Evolutionary conservation across 2,329 filamentous ascomycete genomes (phyloP), one percentile per base, ranked within the genome.

Genomic region (Talaromyces albobiverticillius): DNA sequence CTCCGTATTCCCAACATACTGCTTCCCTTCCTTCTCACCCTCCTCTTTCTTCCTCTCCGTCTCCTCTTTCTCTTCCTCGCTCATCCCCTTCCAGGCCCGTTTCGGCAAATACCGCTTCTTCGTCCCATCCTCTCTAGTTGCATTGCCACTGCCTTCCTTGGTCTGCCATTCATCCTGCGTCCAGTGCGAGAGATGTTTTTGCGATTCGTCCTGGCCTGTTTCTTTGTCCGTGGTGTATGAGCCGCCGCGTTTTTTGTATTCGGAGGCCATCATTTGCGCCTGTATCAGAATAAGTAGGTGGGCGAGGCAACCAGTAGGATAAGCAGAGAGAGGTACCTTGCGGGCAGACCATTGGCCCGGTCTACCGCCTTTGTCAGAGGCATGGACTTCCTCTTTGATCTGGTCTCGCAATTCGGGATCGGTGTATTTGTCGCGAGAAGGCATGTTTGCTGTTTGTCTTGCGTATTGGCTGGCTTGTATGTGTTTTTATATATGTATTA

Each of bases 81-180:
- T 71, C 75, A 79, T 74, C 46, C 74, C 61, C 61, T 79, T 74
- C 76, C 75, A 78, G 1, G 75, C 76, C 57, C 76, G 72, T 62
- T 77, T 77, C 1, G 76, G 74, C 43, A 76, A 55, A 60, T 78
- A 78, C 16, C 74, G 61, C 61, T 77, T 72, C 57, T 73, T 62
- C 1, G 71, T 74, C 1, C 73, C 75, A 57, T 77, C 74, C 2
- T 67, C 67, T 48, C 76, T 61, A 54, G 74, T 75, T 1, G 77
- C 75, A n/a, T 70, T 64, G 0, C 70, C 76, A 6, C 66, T 69
- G 1, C 76, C 76, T 45, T 79, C 75, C 54, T 77, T 78, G 0
- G 75, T 78, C 65, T 78, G 75, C 75, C 76, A 78, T 4, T 79
- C 72, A 51, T 79, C 76, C n/a, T 77, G 65, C 0, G 64, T 68